phyloP scores from a whole-genome alignment of 2,329 filamentous ascomycete genomes.

The Botrytis elliptica region DNA sequence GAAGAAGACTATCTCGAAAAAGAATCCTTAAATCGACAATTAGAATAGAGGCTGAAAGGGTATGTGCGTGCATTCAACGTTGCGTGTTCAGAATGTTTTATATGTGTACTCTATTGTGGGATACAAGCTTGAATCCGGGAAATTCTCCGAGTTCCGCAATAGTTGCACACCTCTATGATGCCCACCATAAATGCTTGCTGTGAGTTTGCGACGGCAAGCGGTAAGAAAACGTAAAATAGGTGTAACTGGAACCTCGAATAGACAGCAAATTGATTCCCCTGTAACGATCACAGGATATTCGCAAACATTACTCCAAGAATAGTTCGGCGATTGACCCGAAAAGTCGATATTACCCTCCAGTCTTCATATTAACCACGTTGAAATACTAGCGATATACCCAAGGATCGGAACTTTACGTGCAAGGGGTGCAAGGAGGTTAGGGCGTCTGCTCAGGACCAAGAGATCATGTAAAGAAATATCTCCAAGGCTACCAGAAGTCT shows the following conservation, averaged over 20 bases:
- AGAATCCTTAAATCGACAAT: background rate
- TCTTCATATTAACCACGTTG: constrained; percentile 2
- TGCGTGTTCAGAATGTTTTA: constrained; percentile 4
- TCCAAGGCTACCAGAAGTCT: background rate
- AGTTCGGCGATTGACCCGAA: background rate
- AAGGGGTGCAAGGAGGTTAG: constrained; percentile 1
- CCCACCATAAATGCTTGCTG: constrained; percentile 12
- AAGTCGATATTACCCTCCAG: background rate
- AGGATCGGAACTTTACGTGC: constrained; percentile 7
- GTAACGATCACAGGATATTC: background rate
- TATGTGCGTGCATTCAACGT: background rate
- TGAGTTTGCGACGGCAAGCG: constrained; percentile 17
- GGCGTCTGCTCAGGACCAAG: background rate
- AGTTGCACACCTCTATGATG: constrained; percentile 8
- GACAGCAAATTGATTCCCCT: background rate
- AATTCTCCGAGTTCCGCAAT: constrained; percentile 14
- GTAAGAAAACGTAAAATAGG: constrained; percentile 15
- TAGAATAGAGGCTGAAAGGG: background rate
- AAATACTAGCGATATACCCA: constrained; percentile 7
- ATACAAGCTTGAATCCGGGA: constrained; percentile 17
- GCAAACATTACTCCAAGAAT: constrained; percentile 13
- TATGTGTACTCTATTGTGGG: background rate
- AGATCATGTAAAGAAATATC: constrained; percentile 6
- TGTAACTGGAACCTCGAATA: constrained; percentile 18
- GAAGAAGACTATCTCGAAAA: background rate